Evolutionary conservation across 371 early-diverging fungal genomes (phyloP).

Genomic region (Zopfochytrium polystomum): DNA sequence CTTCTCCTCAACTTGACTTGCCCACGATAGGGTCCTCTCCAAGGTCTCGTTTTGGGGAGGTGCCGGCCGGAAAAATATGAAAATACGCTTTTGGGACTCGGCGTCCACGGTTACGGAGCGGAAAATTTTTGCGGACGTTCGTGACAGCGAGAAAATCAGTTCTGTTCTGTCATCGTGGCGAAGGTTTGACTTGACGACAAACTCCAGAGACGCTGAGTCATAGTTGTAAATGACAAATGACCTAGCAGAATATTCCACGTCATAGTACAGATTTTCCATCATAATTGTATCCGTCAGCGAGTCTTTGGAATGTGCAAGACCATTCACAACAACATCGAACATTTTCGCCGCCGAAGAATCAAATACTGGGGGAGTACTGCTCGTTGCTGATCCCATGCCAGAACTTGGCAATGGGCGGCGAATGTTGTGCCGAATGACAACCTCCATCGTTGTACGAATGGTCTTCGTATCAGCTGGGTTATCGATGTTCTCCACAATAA

Average conservation of each 20-base stretch:
- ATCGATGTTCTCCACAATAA: conserved; percentile 64
- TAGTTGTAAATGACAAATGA: conserved; percentile 66
- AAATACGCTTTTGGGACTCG: conserved; percentile 59
- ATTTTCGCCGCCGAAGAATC: conserved; percentile 33
- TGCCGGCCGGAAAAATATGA: conserved; percentile 57
- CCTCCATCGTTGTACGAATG: conserved; percentile 62
- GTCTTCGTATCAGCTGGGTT: conserved; percentile 66
- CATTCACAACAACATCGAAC: conserved; percentile 66
- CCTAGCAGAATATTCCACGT: conserved; percentile 60
- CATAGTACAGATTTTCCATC: conserved; percentile 64
- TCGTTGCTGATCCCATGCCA: background rate
- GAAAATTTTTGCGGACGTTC: conserved; percentile 65
- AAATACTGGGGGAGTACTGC: background rate
- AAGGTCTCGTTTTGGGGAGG: conserved; percentile 1
- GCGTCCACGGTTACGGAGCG: conserved; percentile 61
- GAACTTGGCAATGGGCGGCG: conserved; percentile 7
- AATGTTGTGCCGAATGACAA: conserved; percentile 66
- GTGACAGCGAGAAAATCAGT: conserved; percentile 66
- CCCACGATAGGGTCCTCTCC: conserved; percentile 13
- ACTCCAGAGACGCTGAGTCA: conserved; percentile 66
- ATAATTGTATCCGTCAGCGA: conserved; percentile 52
- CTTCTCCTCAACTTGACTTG: conserved; percentile 47
- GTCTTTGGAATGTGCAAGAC: conserved; percentile 50
- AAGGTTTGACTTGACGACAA: conserved; percentile 62
- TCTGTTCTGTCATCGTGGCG: conserved; percentile 56